A percentile compares a stretch with the other conserved stretches of the same genome.
phyloP scores from a whole-genome alignment of 2,329 filamentous ascomycete species.

The Parafenestella ontariensis region DNA sequence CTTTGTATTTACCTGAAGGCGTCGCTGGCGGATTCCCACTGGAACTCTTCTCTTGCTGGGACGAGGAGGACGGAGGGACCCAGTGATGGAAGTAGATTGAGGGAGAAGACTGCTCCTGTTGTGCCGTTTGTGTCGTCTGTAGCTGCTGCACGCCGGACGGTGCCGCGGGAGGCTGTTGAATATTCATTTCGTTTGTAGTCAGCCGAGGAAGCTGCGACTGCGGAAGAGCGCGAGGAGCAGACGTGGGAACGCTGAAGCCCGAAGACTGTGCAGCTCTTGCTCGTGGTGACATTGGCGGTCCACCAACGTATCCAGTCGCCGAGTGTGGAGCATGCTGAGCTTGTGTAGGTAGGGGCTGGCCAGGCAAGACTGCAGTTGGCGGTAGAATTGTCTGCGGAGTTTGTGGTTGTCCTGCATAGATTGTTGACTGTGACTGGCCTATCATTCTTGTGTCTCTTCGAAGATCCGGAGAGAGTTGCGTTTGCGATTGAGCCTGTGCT shows the following conservation, averaged over 20 bases:
- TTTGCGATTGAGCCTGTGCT: conserved; percentile 50
- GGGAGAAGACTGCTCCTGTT: conserved; percentile 70
- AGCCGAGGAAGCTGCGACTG: conserved; percentile 58
- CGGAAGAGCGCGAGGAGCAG: conserved; percentile 54
- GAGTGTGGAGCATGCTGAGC: conserved; percentile 51
- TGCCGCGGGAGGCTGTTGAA: conserved; percentile 55
- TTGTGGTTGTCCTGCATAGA: conserved; percentile 41
- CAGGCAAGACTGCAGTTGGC: conserved; percentile 44
- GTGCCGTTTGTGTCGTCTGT: conserved; percentile 58
- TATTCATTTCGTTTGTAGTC: conserved; percentile 60
- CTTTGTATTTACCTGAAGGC: conserved; percentile 68
- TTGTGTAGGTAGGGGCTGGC: conserved; percentile 48
- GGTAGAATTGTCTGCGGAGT: conserved; percentile 41
- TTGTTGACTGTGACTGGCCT: conserved; percentile 44
- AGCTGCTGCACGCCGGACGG: conserved; percentile 50
- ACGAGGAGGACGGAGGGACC: conserved; percentile 72
- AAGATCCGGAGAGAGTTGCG: conserved; percentile 50
- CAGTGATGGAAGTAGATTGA: conserved; percentile 92
- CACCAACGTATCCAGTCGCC: conserved; percentile 39
- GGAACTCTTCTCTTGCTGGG: conserved; percentile 63
- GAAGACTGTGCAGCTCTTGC: conserved; percentile 39
- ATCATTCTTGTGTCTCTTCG: conserved; percentile 53
- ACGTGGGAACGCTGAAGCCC: conserved; percentile 45
- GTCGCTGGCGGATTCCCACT: conserved; percentile 72
- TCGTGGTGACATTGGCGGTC: conserved; percentile 41